Conservation (phyloP, 768 basidiomycete species). For the Suillus spraguei region DNA sequence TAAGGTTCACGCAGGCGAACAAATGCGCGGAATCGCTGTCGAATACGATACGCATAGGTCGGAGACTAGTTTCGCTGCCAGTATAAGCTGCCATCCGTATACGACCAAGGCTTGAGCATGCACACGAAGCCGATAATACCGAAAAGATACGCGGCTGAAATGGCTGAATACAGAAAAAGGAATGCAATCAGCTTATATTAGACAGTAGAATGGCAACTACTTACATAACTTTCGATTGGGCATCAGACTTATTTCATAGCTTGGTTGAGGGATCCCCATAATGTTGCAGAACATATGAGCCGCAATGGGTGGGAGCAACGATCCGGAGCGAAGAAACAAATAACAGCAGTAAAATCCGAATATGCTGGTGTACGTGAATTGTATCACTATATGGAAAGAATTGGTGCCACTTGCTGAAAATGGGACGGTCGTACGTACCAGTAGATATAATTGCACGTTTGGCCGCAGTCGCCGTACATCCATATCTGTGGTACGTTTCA, state of each 20-base stretch:
- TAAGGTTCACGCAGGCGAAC: background rate
- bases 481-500: conserved; percentile 79
- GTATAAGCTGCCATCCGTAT: conserved; percentile 40
- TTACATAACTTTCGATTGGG: conserved; percentile 54
- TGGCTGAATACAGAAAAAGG: conserved; percentile 41
- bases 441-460: conserved; percentile 58
- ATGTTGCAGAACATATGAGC: conserved; percentile 93
- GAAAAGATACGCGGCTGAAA: conserved; percentile 53
- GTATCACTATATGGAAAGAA: conserved; percentile 60
- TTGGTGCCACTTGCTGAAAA: background rate
- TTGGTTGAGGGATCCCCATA: conserved; percentile 85
- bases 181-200: conserved; percentile 13
- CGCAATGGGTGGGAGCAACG: conserved; percentile 72
- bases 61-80: conserved; percentile 34
- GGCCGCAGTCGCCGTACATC: conserved; percentile 65
- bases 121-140: conserved; percentile 63
- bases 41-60: background rate
- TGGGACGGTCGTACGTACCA: conserved; percentile 40
- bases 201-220: conserved; percentile 28
- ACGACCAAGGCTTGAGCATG: conserved; percentile 56
- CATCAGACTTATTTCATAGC: conserved; percentile 54
- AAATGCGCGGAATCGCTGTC: background rate
- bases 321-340: conserved; percentile 85
- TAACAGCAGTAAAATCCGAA: conserved; percentile 90
- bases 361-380: conserved; percentile 87